Evolutionary conservation across 208 protist species (phyloP), one percentile per base, ranked within the genome.

Genomic region (Trypanosoma brucei): DNA sequence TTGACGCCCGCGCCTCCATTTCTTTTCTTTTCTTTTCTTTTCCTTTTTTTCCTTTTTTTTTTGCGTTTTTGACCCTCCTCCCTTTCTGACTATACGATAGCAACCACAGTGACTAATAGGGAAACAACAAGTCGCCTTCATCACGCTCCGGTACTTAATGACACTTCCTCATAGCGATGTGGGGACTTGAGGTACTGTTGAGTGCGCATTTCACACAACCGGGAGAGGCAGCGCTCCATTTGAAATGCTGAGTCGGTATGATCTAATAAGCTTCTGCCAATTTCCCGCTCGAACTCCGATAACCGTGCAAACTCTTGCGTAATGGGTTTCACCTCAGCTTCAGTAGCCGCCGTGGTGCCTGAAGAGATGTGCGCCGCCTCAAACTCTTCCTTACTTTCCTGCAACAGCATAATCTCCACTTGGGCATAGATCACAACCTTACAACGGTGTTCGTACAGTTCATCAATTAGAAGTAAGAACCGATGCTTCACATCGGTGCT

Each of bases 391-490:
- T 62, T 67, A 13, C 65, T 69, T 31, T 70, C 76, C 58, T 90
- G 84, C 3, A 93, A 61, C 54, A 75, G 64, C n/a, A 62, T 54
- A 3, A 77, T 75, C 63, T 81, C 65, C 8, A 88, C 88, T 13
- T 76, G 68, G 0, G 88, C 84, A 49, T 83, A 80, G 13, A 94
- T 66, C 14, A 96, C 62, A 2, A 94, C 72, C 61, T 95, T 95
- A 59, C 81, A 91, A 39, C 78, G 87, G 59, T 70, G 79, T 61
- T 93, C 83, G 57, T 96, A 96, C 34, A 96, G 70, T 3, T 81
- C 83, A 69, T 96, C 92, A 53, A 96, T 81, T n/a, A 95, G 73
- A n/a, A 91, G 67, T 7, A 96, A 65, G 66, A 96, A 95, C 0
- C 92, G 81, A 50, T 85, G 84, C 52, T 93, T 94, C 30, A 93